Evolutionary conservation across 2,329 filamentous ascomycete genomes (phyloP), one percentile per base, ranked within the genome.

Genomic region (Exserohilum turcica): DNA sequence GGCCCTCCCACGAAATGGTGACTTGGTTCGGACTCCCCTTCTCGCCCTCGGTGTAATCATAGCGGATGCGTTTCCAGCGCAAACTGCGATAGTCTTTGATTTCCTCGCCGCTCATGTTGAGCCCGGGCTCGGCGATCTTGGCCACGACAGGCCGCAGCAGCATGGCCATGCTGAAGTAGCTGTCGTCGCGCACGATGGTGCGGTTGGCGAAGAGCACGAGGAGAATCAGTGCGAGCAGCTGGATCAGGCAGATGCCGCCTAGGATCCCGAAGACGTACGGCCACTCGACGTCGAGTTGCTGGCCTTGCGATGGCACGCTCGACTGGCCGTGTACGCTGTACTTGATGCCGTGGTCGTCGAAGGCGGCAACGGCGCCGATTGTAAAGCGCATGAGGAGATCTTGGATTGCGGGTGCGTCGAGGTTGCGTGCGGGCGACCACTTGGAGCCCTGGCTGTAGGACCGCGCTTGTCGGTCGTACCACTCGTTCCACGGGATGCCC

Each of bases 141-240:
- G 63, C 56, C 13, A 72, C 59, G 0, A 74, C 66, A 0, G 69
- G 69, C 1, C 54, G 62, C 40, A 72, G 37, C 32, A 74, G 31
- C 70, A 72, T 72, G 0, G 71, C 70, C 43, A 70, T 55, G 28
- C 62, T 65, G 28, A 72, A 67, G 48, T 62, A 70, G 42, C 65
- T 68, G 8, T 71, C 66, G 24, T 73, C 71, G 1, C 68, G 60
- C 12, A 74, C 65, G 32, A 73, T 69, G 3, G 58, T 63, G 15
- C 64, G 66, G 32, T 74, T 70, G 0, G 64, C 70, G 18, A 66
- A 67, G 0, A 54, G 12, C 0, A 28, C 51, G 2, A 53, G 16
- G 4, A 40, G 0, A 10, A 33, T 39, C 2, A 53, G 28, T 7
- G 51, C 51, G 7, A 53, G 35, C 12, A 66, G 47, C 35, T 74